Conservation (phyloP, 2,329 filamentous ascomycete genomes). For the Exophiala bonariae region DNA sequence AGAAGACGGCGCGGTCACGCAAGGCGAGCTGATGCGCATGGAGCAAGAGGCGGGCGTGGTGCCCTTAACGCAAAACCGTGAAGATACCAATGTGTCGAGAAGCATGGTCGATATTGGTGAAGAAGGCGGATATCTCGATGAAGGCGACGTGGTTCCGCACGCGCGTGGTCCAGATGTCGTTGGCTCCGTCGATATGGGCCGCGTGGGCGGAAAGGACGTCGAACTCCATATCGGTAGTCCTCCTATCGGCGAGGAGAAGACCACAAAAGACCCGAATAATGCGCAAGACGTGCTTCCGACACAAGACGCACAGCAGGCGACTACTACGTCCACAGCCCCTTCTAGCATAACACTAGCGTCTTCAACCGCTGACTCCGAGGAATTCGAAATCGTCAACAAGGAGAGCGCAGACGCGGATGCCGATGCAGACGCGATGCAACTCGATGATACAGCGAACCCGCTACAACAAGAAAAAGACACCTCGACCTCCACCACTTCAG, state of each 20-base stretch:
- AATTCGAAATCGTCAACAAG: constrained; percentile 23
- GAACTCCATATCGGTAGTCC: constrained; percentile 38
- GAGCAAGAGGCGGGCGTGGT: constrained; percentile 82
- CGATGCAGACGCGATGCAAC: constrained; percentile 20
- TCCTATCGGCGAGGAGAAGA: constrained; percentile 8
- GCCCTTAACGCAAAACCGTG: constrained; percentile 55
- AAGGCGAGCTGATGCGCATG: constrained; percentile 81
- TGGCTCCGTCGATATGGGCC: constrained; percentile 82
- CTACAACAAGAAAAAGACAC: background rate
- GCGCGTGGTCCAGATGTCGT: constrained; percentile 82
- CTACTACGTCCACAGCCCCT: background rate
- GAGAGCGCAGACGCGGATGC: constrained; percentile 20
- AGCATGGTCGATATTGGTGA: constrained; percentile 32
- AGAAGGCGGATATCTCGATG: constrained; percentile 38
- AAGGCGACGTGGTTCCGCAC: constrained; percentile 64
- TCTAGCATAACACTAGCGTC: background rate
- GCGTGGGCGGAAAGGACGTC: constrained; percentile 59
- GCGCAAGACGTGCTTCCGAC: constrained; percentile 22
- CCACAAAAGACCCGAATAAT: constrained; percentile 20
- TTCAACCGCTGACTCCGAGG: constrained; percentile 17
- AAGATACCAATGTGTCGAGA: constrained; percentile 35
- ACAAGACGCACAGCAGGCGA: background rate
- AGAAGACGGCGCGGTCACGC: constrained; percentile 63
- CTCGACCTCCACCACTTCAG: too few species aligned
- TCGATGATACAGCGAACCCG: constrained; percentile 5